These are phyloP conservation scores for Hyparrhenia diplandra DNA, from an alignment of 176 grass and related monocot genomes.

Conservation along the genomic window DNA sequence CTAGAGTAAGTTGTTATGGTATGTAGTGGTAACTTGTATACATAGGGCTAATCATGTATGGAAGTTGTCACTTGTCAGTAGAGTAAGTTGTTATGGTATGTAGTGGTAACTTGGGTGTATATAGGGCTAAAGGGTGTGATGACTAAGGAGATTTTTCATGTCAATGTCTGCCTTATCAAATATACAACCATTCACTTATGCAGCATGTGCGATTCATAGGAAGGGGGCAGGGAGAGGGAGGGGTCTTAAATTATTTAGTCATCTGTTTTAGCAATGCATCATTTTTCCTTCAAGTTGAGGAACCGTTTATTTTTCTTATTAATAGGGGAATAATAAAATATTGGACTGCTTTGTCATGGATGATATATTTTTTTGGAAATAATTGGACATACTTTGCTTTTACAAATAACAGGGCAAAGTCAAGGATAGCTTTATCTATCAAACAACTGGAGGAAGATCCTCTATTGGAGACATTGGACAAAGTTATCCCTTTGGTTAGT, in stretches of 20 bases:
- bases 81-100: neutral
- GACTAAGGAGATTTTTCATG: neutral
- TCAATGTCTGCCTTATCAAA: neutral
- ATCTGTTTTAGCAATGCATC: neutral
- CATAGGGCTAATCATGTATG: neutral
- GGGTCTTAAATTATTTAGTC: neutral
- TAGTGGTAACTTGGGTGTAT: conserved; percentile 6
- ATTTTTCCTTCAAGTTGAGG: neutral
- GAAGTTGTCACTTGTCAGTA: neutral
- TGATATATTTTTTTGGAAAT: neutral
- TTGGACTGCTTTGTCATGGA: neutral
- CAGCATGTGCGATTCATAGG: neutral
- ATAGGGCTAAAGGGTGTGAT: neutral
- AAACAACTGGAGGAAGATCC: conserved; percentile 95
- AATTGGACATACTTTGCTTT: neutral
- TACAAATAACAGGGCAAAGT: conserved; percentile 55
- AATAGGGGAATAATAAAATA: neutral
- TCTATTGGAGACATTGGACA: conserved; percentile 83
- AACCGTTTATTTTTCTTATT: neutral
- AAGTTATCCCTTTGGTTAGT: conserved; percentile 80
- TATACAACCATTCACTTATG: neutral
- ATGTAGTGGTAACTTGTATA: conserved; percentile 7
- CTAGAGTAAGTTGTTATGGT: neutral
- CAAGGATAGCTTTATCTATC: conserved; percentile 86
- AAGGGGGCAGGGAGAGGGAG: neutral